Evolutionary conservation across 2,329 filamentous ascomycete species (phyloP).

Genomic region (Phaeophleospora eucalypticola): DNA sequence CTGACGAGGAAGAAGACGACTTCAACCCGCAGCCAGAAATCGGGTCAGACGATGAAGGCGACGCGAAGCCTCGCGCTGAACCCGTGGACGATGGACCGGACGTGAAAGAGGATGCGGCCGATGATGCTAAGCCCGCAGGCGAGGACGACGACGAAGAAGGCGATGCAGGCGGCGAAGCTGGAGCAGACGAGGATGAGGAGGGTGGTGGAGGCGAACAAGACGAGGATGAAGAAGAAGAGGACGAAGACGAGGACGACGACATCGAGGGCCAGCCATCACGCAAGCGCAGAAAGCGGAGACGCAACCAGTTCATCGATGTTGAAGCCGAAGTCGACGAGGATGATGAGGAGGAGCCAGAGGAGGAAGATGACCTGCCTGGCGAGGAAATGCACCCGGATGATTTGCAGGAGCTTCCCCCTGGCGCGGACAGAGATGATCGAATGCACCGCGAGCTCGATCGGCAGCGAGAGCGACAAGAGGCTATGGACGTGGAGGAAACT

Average conservation of each 20-base stretch:
- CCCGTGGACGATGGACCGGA: slow-evolving; percentile 44
- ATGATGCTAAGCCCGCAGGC: slow-evolving; percentile 43
- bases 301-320: slow-evolving; percentile 90
- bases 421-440: slow-evolving; percentile 80
- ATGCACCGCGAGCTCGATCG: slow-evolving; percentile 92
- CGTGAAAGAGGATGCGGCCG: slow-evolving; percentile 48
- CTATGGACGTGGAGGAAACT: slow-evolving; percentile 89
- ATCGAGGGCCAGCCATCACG: slow-evolving; percentile 64
- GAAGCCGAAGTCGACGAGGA: slow-evolving; percentile 96
- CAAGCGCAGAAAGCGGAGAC: slow-evolving; percentile 70
- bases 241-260: slow-evolving; percentile 30
- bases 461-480: slow-evolving; percentile 78
- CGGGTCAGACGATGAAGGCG: slow-evolving; percentile 65
- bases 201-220: slow-evolving; percentile 57
- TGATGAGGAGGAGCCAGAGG: slow-evolving; percentile 81
- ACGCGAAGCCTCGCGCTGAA: slow-evolving; percentile 36
- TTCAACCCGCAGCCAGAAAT: slow-evolving; percentile 81
- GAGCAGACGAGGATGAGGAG: slow-evolving; percentile 52
- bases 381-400: slow-evolving; percentile 90
- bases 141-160: slow-evolving; percentile 49
- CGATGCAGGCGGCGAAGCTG: slow-evolving; percentile 61
- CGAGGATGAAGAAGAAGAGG: slow-evolving; percentile 32
- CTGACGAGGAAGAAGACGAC: slow-evolving; percentile 71
- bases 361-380: slow-evolving; percentile 81
- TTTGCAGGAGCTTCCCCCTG: slow-evolving; percentile 67